These are phyloP conservation scores for Rhizophagus sp. DNA, from an alignment of 192 early-diverging fungal genomes.

Conservation along the genomic window DNA sequence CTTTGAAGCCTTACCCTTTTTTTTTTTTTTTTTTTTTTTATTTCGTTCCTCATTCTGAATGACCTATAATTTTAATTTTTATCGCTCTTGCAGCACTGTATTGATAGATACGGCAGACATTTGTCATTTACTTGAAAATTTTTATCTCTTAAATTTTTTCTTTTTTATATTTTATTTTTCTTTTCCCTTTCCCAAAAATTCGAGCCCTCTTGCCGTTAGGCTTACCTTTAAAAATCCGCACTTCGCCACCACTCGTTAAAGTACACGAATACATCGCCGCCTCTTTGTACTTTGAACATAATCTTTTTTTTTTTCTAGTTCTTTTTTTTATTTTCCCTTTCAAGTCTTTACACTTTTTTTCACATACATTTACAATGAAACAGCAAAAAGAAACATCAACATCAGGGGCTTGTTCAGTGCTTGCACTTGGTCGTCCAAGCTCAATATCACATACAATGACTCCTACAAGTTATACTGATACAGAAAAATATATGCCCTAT, in stretches of 20 bases:
- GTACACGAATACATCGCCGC: constrained; percentile 13
- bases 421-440: constrained; percentile 13
- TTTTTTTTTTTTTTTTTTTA: too few relatives aligned
- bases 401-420: constrained; percentile 13
- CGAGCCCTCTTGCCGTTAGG: background rate
- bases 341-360: too few relatives aligned
- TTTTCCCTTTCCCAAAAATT: background rate
- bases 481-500: constrained; percentile 7
- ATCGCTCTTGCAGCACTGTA: too few relatives aligned
- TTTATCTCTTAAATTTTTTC: too few relatives aligned
- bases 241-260: constrained; percentile 9
- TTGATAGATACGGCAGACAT: too few relatives aligned
- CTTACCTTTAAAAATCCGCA: constrained; percentile 13
- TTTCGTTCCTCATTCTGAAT: too few relatives aligned
- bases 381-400: constrained; percentile 17
- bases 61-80: too few relatives aligned
- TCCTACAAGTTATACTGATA: constrained; percentile 8
- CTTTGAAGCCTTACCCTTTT: too few relatives aligned
- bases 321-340: background rate
- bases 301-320: background rate
- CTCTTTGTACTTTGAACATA: constrained; percentile 3
- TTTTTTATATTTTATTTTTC: too few relatives aligned
- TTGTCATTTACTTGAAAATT: too few relatives aligned
- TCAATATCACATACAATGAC: constrained; percentile 13
- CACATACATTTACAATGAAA: constrained; percentile 4